A percentile compares a stretch with the other conserved stretches of the same genome.
phyloP scores from a whole-genome alignment of 2,329 filamentous ascomycete genomes.

The Cladobotryum protrusum region DNA sequence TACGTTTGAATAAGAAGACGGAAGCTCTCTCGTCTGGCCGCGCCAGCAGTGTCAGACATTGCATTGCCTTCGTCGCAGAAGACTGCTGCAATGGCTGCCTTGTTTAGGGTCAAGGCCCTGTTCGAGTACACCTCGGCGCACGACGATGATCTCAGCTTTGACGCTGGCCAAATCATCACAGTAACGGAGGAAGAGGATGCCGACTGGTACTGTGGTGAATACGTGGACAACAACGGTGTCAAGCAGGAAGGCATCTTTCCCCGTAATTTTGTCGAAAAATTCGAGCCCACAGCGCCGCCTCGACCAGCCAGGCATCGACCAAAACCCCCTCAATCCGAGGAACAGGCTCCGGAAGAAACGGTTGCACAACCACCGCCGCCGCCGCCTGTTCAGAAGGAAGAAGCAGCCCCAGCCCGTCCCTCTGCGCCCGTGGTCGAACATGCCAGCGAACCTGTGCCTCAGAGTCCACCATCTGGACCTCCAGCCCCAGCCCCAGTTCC shows the following conservation, averaged over 20 bases:
- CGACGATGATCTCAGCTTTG: slow-evolving; percentile 90
- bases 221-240: slow-evolving; percentile 65
- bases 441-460: slow-evolving; percentile 22
- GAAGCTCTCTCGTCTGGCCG: slow-evolving; percentile 5
- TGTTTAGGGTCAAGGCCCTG: slow-evolving; percentile 92
- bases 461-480: slow-evolving; percentile 29
- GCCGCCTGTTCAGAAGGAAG: slow-evolving; percentile 17
- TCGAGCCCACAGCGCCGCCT: slow-evolving; percentile 84
- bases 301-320: slow-evolving; percentile 69
- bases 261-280: slow-evolving; percentile 94
- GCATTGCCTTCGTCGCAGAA: slow-evolving; percentile 10
- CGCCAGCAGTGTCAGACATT: slow-evolving; percentile 7
- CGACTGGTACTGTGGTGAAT: slow-evolving; percentile 92
- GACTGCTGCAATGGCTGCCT: slow-evolving; percentile 57
- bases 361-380: slow-evolving; percentile 30
- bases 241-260: slow-evolving; percentile 87
- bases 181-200: slow-evolving; percentile 88
- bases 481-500: slow-evolving; percentile 26
- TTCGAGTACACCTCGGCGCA: slow-evolving; percentile 92
- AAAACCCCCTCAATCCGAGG: slow-evolving; percentile 40
- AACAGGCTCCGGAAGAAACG: slow-evolving; percentile 28
- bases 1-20: neutral
- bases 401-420: slow-evolving; percentile 21
- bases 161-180: slow-evolving; percentile 80
- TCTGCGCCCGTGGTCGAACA: slow-evolving; percentile 33